phyloP scores from a whole-genome alignment of 2,329 filamentous ascomycete genomes.

The Exophiala sp. region DNA sequence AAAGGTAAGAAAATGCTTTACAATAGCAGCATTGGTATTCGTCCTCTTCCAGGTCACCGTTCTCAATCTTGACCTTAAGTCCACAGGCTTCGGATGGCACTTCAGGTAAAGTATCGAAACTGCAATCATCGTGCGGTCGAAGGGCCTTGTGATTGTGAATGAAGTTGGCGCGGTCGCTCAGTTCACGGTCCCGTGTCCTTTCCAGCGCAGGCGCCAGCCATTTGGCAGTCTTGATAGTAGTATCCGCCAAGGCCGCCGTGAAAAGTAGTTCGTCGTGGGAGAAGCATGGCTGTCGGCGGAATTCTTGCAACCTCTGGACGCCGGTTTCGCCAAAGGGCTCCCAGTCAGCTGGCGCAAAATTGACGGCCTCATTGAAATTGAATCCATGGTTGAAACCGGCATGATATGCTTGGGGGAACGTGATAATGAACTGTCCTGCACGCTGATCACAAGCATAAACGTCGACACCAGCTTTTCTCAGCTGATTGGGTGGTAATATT shows the following conservation, averaged over 20 bases:
- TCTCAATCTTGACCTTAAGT: constrained; percentile 62
- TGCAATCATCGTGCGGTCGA: constrained; percentile 52
- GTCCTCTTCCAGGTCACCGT: constrained; percentile 78
- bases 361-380: constrained; percentile 96
- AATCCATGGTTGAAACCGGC: constrained; percentile 98
- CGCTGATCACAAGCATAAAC: constrained; percentile 95
- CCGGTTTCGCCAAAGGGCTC: constrained; percentile 85
- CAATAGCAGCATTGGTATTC: constrained; percentile 90
- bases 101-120: constrained; percentile 39
- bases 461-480: constrained; percentile 86
- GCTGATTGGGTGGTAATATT: constrained; percentile 83
- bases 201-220: constrained; percentile 89
- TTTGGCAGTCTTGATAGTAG: constrained; percentile 84
- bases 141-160: constrained; percentile 60
- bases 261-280: constrained; percentile 93
- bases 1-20: constrained; percentile 88
- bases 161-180: constrained; percentile 65
- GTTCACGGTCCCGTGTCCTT: constrained; percentile 71
- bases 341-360: constrained; percentile 94
- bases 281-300: constrained; percentile 90
- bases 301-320: constrained; percentile 79
- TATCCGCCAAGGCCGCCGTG: constrained; percentile 78
- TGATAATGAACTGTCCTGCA: constrained; percentile 93
- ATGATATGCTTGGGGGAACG: constrained; percentile 95
- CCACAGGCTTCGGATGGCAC: constrained; percentile 49